Percentiles rank a stretch among this genome's conserved stretches.
phyloP scores from a whole-genome alignment of 352 stramenopile species.

The Albugo laibachii region DNA sequence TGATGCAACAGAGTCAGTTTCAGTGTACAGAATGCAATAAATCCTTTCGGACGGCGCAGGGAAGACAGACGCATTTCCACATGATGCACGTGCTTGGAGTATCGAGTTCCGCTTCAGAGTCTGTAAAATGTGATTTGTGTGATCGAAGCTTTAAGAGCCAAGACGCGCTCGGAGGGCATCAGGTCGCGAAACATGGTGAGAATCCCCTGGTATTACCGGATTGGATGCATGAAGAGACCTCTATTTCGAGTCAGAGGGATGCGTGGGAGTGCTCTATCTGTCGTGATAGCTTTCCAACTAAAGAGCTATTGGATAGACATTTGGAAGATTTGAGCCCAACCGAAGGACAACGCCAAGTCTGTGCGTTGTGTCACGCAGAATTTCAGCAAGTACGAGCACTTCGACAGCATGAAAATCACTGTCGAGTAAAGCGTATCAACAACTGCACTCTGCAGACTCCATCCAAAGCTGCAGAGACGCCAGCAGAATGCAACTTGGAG shows the following conservation, averaged over 20 bases:
- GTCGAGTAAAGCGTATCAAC: constrained; percentile 2
- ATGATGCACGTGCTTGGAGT: constrained; percentile 65
- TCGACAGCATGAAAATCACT: constrained; percentile 65
- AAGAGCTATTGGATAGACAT: constrained; percentile 7
- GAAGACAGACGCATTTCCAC: constrained; percentile 52
- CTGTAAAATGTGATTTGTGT: constrained; percentile 17
- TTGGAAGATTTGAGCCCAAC: constrained; percentile 12
- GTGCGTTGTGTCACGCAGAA: constrained; percentile 14
- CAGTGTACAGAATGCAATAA: constrained; percentile 31
- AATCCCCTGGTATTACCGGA: constrained; percentile 60
- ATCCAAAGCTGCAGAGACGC: too few species aligned
- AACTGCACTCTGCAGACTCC: too few species aligned
- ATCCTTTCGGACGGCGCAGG: constrained; percentile 48
- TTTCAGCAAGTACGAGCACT: constrained; percentile 55
- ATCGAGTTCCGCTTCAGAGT: neutral
- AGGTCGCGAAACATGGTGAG: constrained; percentile 61
- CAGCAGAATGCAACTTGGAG: too few species aligned
- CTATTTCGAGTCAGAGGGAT: neutral
- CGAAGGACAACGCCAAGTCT: constrained; percentile 3
- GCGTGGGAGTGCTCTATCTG: constrained; percentile 16
- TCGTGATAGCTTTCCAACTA: constrained; percentile 10
- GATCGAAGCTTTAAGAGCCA: constrained; percentile 55
- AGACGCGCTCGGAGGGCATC: constrained; percentile 48
- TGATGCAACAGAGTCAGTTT: constrained; percentile 8
- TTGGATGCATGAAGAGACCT: constrained; percentile 27